phyloP scores from a whole-genome alignment of 345 rosid genomes.

The Syzygium aromaticum region DNA sequence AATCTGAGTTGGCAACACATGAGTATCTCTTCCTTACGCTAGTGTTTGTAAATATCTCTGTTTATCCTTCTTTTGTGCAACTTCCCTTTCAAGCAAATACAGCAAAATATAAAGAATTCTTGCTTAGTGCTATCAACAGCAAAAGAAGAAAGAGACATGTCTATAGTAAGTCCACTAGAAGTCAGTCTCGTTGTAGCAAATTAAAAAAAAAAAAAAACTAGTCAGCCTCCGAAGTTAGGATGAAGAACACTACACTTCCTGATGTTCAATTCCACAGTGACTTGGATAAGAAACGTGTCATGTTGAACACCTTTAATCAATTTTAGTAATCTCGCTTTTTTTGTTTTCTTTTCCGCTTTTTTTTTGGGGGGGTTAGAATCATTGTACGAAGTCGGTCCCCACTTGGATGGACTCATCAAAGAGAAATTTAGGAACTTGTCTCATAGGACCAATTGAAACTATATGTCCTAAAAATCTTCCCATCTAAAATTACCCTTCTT shows the following conservation, averaged over 20 bases:
- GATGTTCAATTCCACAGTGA: not conserved
- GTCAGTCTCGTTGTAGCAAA: not conserved
- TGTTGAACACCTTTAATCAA: not conserved
- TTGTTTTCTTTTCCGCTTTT: not conserved
- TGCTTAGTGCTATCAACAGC: not conserved
- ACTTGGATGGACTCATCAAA: not conserved
- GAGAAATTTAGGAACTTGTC: not conserved
- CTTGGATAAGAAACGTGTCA: not conserved
- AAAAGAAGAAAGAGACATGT: not conserved
- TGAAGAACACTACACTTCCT: not conserved
- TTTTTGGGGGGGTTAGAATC: not conserved
- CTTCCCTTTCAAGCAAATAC: not conserved
- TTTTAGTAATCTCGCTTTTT: not conserved
- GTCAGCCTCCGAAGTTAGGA: not conserved
- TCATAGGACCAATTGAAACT: not conserved
- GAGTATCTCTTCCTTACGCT: not conserved
- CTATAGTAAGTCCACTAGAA: not conserved
- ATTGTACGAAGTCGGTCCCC: not conserved
- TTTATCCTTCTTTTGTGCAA: not conserved
- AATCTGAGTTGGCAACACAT: not conserved
- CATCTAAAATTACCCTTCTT: not conserved
- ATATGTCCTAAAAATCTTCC: not conserved
- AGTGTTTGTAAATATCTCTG: not conserved
- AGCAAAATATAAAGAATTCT: not conserved
- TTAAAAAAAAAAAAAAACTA: too few species aligned